Base-by-base conservation (phyloP, 1,284 basidiomycete species). In the Schizophyllum commune region DNA sequence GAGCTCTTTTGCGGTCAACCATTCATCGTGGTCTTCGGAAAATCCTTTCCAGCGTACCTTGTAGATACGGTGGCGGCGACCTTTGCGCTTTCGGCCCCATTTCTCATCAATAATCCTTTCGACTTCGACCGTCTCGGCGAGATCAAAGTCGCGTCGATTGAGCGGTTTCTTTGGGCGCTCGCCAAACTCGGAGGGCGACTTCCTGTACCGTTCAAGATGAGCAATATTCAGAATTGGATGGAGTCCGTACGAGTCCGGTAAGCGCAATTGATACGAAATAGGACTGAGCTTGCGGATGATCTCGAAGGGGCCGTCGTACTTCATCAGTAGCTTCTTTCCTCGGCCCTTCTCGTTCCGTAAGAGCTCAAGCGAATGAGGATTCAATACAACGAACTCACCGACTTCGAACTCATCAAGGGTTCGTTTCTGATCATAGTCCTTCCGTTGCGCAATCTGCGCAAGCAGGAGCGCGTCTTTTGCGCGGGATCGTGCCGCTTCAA, bases 371-470 rank as follows among this genome's bases (percentile, higher is more conserved):
- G 65, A 62, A 32, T 70, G 63, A 0, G 63, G 65, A 52, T 72
- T 71, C 1, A 72, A 21, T 2, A 72, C 57, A 0, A 71, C 69
- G 4, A 59, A 22, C 53, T 72, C 68, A 19, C 70, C 69, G 58
- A 65, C 68, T n/a, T 72, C 64, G 52, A 68, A 71, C 58, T 71
- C 65, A 1, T 21, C 52, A 0, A n/a, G 5, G 0, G 64, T 39
- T 5, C 63, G 53, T 17, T 65, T 66, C 22, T 70, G 65, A 34
- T 72, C 69, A 58, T 70, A 71, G 1, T 54, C 58, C 8, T 59
- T 55, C 33, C 64, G 57, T 57, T 72, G 70, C 52, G 55, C 61
- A 6, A 61, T 47, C 59, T 71, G 70, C 11, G 63, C 61, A 9
- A 72, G 39, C 5, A 64, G 56, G 1, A 71, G 27, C 0, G 70